phyloP scores from a whole-genome alignment of 805 yeast species.

The Hanseniaspora mollemarum region DNA sequence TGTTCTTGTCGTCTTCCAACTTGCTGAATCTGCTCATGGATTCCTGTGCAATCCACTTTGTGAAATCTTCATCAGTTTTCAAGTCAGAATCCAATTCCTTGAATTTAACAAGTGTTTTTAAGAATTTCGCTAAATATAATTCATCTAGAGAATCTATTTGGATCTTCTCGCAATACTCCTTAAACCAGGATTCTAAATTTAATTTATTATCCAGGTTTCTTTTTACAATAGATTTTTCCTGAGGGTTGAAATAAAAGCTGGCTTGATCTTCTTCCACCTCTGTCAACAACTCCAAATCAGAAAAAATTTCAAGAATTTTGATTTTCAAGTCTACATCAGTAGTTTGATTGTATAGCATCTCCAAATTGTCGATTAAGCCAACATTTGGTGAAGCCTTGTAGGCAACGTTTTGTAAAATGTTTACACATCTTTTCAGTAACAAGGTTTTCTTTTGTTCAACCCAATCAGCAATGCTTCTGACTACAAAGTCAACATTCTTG shows the following conservation, averaged over 20 bases:
- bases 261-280: conserved; percentile 7
- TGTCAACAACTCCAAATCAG: conserved; percentile 17
- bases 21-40: conserved; percentile 27
- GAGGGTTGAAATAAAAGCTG: conserved; percentile 14
- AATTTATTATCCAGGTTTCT: conserved; percentile 8
- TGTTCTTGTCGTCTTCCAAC: conserved; percentile 15
- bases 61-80: conserved; percentile 35
- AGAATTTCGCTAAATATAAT: conserved; percentile 34
- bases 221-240: conserved; percentile 16
- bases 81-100: conserved; percentile 27
- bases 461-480: conserved; percentile 23
- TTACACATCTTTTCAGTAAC: conserved; percentile 25
- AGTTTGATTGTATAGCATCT: conserved; percentile 20
- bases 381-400: conserved; percentile 17
- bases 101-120: conserved; percentile 32
- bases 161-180: conserved; percentile 23
- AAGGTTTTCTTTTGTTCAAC: conserved; percentile 2
- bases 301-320: conserved; percentile 26
- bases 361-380: conserved; percentile 18
- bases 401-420: conserved; percentile 25
- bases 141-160: conserved; percentile 29
- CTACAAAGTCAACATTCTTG: conserved; percentile 29
- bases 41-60: conserved; percentile 53
- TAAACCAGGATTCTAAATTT: conserved; percentile 23
- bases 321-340: conserved; percentile 23